These are phyloP conservation scores for Fusarium metavorans DNA, from an alignment of 2,329 filamentous ascomycete species.

Conservation along the genomic window DNA sequence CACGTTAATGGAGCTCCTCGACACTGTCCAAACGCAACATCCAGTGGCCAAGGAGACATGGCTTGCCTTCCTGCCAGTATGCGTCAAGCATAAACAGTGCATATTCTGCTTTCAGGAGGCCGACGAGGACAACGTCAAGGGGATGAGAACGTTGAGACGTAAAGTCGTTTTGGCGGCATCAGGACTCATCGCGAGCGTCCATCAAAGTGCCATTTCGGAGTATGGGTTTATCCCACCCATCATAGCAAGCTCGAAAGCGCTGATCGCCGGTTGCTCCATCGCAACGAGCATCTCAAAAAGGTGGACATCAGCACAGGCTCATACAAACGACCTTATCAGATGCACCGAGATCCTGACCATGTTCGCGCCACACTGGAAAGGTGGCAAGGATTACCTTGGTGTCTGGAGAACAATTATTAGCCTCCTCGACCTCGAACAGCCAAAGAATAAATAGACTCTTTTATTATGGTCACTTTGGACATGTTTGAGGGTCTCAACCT, in stretches of 20 bases:
- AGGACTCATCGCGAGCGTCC: not conserved
- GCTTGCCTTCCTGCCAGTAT: not conserved
- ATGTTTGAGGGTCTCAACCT: not conserved
- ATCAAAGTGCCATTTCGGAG: not conserved
- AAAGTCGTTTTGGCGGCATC: not conserved
- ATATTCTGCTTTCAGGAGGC: not conserved
- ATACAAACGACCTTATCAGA: not conserved
- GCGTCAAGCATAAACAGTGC: not conserved
- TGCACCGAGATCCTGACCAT: not conserved
- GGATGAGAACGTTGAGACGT: not conserved
- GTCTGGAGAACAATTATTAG: not conserved
- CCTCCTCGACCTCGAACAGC: not conserved
- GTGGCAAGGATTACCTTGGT: not conserved
- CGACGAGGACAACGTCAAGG: not conserved
- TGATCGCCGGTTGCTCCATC: not conserved
- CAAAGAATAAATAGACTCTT: not conserved
- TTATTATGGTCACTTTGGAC: not conserved
- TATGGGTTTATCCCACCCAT: not conserved
- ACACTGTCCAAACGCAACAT: not conserved
- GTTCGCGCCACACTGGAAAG: not conserved
- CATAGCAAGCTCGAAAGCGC: not conserved
- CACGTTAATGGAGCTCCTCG: not conserved
- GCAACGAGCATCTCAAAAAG: not conserved
- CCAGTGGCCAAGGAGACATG: not conserved
- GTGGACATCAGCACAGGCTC: not conserved